Evolutionary conservation across 116 monocot species (phyloP).

Genomic region (Phalaenopsis hybrid): DNA sequence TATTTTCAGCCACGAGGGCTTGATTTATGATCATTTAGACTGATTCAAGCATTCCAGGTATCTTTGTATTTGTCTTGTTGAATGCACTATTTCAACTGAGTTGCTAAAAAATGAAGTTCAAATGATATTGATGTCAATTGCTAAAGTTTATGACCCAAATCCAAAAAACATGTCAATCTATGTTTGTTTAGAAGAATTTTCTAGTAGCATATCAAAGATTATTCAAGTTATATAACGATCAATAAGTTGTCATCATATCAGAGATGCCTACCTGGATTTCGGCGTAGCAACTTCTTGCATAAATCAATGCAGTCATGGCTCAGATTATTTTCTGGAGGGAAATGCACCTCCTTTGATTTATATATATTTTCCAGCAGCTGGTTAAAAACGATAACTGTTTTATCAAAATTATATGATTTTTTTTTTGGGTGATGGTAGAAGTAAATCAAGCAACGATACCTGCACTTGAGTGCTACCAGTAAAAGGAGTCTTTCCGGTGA

Average conservation of each 20-base stretch:
- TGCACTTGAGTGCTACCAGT: constrained; percentile 72
- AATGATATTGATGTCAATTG: too few species aligned
- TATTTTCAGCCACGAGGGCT: too few species aligned
- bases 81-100: too few species aligned
- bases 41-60: too few species aligned
- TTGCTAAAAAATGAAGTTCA: too few species aligned
- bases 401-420: constrained; percentile 3
- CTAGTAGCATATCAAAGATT: too few species aligned
- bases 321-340: constrained; percentile 55
- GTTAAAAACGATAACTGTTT: constrained; percentile 7
- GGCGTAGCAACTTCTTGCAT: constrained; percentile 74
- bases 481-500: constrained; percentile 77
- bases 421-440: not conserved
- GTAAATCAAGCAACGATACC: constrained; percentile 35
- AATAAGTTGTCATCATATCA: not conserved
- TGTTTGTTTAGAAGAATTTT: too few species aligned
- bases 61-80: too few species aligned
- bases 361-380: constrained; percentile 87
- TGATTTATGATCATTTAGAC: too few species aligned
- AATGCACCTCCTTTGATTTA: constrained; percentile 54
- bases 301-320: constrained; percentile 82
- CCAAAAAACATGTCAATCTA: too few species aligned
- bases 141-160: too few species aligned
- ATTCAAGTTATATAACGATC: too few species aligned
- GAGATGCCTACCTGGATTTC: constrained; percentile 60